Evolutionary conservation across 768 basidiomycete species (phyloP), one percentile per base, ranked within the genome.

Genomic region (Suillus plorans): DNA sequence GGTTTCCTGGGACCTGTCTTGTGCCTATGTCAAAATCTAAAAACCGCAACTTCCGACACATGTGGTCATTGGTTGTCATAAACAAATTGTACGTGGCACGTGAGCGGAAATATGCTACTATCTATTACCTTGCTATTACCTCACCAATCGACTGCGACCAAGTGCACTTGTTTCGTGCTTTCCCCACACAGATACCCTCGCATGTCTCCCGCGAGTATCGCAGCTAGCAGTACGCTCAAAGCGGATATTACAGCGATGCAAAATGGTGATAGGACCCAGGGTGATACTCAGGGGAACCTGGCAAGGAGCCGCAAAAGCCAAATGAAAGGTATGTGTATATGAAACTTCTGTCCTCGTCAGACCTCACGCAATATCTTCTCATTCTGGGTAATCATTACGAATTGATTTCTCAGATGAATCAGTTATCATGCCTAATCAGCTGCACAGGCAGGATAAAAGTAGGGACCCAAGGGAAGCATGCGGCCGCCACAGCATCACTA

Each of bases 401-500:
- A 28, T 42, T 12, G 25, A n/a, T 42, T 59, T 41, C 18, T 42
- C 41, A 59, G 58, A 42, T 18, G 41, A 59, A 22, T 28, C 41
- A 18, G 16, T 31, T 28, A 13, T 59, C 58, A 42, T 42, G 25
- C 25, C 42, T 6, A 42, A 41, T 59, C 58, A 59, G 18, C 22
- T 41, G 9, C 57, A 59, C 39, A 42, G 57, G 18, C 41, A 28
- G 58, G 28, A 59, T 3, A 41, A 41, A 41, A 28, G 58, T 16
- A 59, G 39, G 10, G 41, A 31, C 3, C 58, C 41, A 20, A 42
- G 41, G 41, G 61, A 42, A 62, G 37, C 45, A 20, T 50, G 37
- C 45, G 60, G 42, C 9, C 61, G 42, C 9, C 25, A 65, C 4
- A 66, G 61, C 2, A 55, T 65, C 20, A 37, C 36, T 37, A 37